Evolutionary conservation across 495 filamentous ascomycete genomes (phyloP).

Genomic region (Talaromyces adpressus): DNA sequence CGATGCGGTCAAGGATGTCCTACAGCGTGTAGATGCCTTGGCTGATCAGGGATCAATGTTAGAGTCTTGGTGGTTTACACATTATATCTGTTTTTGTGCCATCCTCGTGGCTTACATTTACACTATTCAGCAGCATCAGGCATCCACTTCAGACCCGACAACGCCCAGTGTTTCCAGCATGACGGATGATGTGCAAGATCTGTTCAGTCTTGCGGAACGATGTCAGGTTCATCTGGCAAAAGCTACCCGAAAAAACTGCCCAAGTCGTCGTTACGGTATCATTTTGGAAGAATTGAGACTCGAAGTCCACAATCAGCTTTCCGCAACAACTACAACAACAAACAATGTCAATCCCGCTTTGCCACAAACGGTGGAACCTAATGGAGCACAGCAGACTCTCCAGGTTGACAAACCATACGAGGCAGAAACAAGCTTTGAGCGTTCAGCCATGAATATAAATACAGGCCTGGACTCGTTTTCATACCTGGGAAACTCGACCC

Average conservation of each 20-base stretch:
- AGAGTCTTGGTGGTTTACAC: slow-evolving; percentile 45
- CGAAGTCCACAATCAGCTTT: slow-evolving; percentile 34
- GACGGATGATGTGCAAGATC: slow-evolving; percentile 18
- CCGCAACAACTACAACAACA: slow-evolving; percentile 9
- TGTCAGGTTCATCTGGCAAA: slow-evolving; percentile 43
- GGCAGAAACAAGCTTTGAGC: not conserved
- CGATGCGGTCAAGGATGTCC: slow-evolving; percentile 33
- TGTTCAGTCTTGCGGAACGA: slow-evolving; percentile 35
- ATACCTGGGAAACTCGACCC: not conserved
- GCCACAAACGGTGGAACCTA: not conserved
- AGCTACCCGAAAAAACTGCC: slow-evolving; percentile 42
- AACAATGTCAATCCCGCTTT: slow-evolving; percentile 8
- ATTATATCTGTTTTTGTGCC: slow-evolving; percentile 50
- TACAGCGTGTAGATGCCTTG: slow-evolving; percentile 30
- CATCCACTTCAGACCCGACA: slow-evolving; percentile 16
- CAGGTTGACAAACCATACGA: slow-evolving; percentile 10
- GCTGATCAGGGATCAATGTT: slow-evolving; percentile 32
- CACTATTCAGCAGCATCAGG: slow-evolving; percentile 42
- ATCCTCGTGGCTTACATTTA: slow-evolving; percentile 48
- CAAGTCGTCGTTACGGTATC: slow-evolving; percentile 45
- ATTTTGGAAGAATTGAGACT: slow-evolving; percentile 40
- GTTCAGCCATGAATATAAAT: slow-evolving; percentile 10
- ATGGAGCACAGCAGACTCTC: not conserved
- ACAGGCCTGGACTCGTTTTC: slow-evolving; percentile 14
- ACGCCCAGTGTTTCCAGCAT: slow-evolving; percentile 15